Evolutionary conservation across 179 eudicot genomes (phyloP), one percentile per base, ranked within the genome.

Genomic region (Drosera spatulata): DNA sequence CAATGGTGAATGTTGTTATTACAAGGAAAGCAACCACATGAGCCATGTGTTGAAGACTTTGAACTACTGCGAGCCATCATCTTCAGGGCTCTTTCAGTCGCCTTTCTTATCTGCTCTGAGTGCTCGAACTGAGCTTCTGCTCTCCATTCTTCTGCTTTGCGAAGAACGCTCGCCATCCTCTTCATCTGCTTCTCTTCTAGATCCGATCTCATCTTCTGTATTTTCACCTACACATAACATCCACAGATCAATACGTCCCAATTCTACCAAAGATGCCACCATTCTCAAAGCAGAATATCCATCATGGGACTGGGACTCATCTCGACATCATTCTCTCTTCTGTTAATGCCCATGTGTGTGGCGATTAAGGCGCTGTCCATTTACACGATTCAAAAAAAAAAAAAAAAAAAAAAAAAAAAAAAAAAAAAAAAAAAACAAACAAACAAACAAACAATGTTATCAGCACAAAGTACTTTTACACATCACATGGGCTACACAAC

Each of bases 121-220:
- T 87, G 96, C 55, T 85, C 82, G 38, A 73, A 46, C 65, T 72
- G 88, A 0, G 96, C 96, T 12, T 73, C 65, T 14, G 74, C 78
- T 68, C 91, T 78, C 91, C 83, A 80, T 55, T 88, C 96, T 66
- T 91, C 94, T 2, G 94, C 88, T 69, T 80, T 91, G 56, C 84
- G 69, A 57, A 83, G 77, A 62, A 91, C 97, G 58, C 66, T 68
- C 4, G 78, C 80, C 96, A 85, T 91, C 71, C 80, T 83, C 72
- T 85, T 91, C 97, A 88, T 88, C 68, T 80, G 44, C 67, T 85
- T 91, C 69, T 88, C 94, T 60, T 91, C 96, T 71, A 85, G 71
- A 65, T 83, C 77, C 9, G 88, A 77, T 65, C 96, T 85, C 97
- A 91, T 85, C 64, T 81, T 87, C 62, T 87, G 84, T 60, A 91